Evolutionary conservation across 2,329 filamentous ascomycete species (phyloP).

Genomic region (Plenodomus tracheiphilus): DNA sequence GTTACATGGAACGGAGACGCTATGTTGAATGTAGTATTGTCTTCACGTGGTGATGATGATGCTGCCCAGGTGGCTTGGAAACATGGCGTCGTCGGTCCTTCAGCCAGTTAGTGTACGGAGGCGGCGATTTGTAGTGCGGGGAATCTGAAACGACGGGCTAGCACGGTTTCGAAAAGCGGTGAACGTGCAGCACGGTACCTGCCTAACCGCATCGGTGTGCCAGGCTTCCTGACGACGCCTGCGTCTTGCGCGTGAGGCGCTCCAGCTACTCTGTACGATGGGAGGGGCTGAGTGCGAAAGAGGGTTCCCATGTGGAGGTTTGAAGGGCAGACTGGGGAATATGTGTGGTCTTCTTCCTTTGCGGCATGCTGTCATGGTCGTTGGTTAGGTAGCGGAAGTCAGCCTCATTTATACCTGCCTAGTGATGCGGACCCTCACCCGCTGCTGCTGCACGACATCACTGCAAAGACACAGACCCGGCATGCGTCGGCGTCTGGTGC

Average conservation of each 20-base stretch:
- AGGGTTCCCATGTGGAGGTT: background rate
- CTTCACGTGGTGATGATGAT: background rate
- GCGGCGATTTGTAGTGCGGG: constrained; percentile 27
- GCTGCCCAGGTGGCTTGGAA: background rate
- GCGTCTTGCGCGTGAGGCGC: constrained; percentile 19
- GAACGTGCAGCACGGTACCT: constrained; percentile 26
- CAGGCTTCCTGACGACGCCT: constrained; percentile 3
- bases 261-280: background rate
- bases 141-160: constrained; percentile 29
- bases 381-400: background rate
- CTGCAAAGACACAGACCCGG: constrained; percentile 1
- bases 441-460: constrained; percentile 9
- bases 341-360: background rate
- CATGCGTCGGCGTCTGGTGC: constrained; percentile 6
- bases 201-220: constrained; percentile 22
- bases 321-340: background rate
- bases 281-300: background rate
- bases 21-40: background rate
- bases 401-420: background rate
- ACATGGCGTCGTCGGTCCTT: background rate
- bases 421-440: background rate
- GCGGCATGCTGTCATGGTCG: background rate
- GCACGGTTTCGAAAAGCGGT: constrained; percentile 29
- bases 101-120: constrained; percentile 2
- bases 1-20: background rate